These are phyloP conservation scores for Mycena filopes DNA, from an alignment of 768 basidiomycete genomes.

Conservation along the genomic window DNA sequence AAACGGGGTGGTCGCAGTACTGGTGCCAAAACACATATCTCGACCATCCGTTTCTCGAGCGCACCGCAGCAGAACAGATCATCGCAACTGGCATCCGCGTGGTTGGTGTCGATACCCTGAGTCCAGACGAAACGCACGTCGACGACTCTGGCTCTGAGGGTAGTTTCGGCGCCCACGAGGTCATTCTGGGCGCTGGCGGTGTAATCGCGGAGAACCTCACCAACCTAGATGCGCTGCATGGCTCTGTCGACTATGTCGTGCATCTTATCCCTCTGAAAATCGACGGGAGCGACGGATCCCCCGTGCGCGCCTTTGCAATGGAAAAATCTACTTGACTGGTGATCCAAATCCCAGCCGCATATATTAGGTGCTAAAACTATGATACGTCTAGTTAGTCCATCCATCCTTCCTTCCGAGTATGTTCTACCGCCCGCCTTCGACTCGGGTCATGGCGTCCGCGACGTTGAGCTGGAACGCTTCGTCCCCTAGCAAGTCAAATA, in stretches of 20 bases:
- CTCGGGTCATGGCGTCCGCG: constrained; percentile 60
- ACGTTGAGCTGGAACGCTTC: constrained; percentile 62
- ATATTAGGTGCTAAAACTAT: constrained; percentile 16
- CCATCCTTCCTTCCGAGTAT: background rate
- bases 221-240: constrained; percentile 56
- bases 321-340: background rate
- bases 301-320: constrained; percentile 74
- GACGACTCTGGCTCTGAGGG: constrained; percentile 46
- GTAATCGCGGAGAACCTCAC: constrained; percentile 79
- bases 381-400: constrained; percentile 8
- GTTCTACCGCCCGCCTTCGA: constrained; percentile 40
- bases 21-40: constrained; percentile 64
- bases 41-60: constrained; percentile 72
- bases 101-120: constrained; percentile 72
- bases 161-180: constrained; percentile 66
- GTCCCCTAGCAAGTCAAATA: constrained; percentile 57
- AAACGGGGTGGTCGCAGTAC: constrained; percentile 74
- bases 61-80: constrained; percentile 62
- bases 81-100: constrained; percentile 62
- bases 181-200: constrained; percentile 67
- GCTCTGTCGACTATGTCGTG: constrained; percentile 54
- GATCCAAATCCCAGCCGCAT: background rate
- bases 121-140: constrained; percentile 69
- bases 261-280: constrained; percentile 70
- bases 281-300: constrained; percentile 72